phyloP scores from a whole-genome alignment of 2,329 filamentous ascomycete genomes.

The Clathrospora elynae region DNA sequence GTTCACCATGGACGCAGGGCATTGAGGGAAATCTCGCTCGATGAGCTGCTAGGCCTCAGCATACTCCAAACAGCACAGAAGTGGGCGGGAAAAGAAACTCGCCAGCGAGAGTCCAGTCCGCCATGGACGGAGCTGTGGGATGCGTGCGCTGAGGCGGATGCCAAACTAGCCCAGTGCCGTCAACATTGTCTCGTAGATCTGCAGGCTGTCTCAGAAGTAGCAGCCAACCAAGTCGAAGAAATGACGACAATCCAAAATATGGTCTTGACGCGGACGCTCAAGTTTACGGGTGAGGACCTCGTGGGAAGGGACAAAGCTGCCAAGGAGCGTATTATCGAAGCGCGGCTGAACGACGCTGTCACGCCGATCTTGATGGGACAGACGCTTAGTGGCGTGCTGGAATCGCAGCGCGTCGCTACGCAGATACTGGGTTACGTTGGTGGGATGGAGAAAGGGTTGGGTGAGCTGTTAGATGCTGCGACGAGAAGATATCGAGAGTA shows the following conservation, averaged over 20 bases:
- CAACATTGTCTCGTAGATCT: constrained; percentile 3
- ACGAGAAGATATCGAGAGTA: constrained; percentile 11
- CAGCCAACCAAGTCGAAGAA: constrained; percentile 5
- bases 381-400: constrained; percentile 11
- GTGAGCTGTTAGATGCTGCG: constrained; percentile 11
- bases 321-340: constrained; percentile 7
- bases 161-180: background rate
- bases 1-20: constrained; percentile 14
- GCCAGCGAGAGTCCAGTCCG: background rate
- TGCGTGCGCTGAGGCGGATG: background rate
- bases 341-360: constrained; percentile 13
- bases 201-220: constrained; percentile 3
- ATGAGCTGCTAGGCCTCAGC: constrained; percentile 18
- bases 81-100: background rate
- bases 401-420: constrained; percentile 6
- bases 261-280: constrained; percentile 10
- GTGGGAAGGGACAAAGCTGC: constrained; percentile 2
- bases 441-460: constrained; percentile 12
- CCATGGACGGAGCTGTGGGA: constrained; percentile 2
- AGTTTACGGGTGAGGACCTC: constrained; percentile 20
- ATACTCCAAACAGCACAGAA: constrained; percentile 25
- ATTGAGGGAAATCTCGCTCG: constrained; percentile 10
- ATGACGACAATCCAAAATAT: constrained; percentile 8
- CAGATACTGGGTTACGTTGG: constrained; percentile 11
- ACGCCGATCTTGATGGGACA: constrained; percentile 22